phyloP scores from a whole-genome alignment of 768 basidiomycete species.

The Lyophyllum shimeji region DNA sequence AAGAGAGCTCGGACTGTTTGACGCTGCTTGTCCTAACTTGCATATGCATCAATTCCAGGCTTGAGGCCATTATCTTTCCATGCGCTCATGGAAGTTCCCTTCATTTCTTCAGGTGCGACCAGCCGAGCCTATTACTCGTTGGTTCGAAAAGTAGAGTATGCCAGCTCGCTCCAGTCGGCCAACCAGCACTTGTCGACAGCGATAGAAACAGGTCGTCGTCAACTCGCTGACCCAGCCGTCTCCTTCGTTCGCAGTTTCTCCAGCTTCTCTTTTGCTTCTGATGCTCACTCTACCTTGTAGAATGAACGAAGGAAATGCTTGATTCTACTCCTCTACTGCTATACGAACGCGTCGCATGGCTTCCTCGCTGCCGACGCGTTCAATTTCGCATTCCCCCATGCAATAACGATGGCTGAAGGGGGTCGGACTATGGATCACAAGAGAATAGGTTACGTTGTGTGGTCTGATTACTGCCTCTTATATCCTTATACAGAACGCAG shows the following conservation, averaged over 20 bases:
- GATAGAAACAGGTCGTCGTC: constrained; percentile 53
- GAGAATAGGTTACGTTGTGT: constrained; percentile 53
- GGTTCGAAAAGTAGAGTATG: constrained; percentile 70
- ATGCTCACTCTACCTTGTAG: constrained; percentile 35
- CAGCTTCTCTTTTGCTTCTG: constrained; percentile 8
- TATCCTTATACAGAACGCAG: constrained; percentile 35
- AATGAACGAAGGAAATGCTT: constrained; percentile 64
- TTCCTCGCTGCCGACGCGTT: constrained; percentile 44
- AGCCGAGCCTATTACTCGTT: constrained; percentile 75
- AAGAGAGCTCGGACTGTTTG: too few species aligned
- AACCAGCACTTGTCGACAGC: constrained; percentile 63
- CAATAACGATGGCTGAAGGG: constrained; percentile 74
- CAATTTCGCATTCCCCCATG: constrained; percentile 74
- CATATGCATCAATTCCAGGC: background rate
- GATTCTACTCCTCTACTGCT: constrained; percentile 70
- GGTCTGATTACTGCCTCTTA: background rate
- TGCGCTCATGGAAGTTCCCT: constrained; percentile 67
- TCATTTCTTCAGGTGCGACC: constrained; percentile 74
- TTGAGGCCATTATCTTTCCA: too few species aligned
- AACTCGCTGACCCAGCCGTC: constrained; percentile 48
- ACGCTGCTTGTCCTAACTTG: constrained; percentile 1
- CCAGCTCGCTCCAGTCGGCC: constrained; percentile 52
- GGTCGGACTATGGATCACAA: constrained; percentile 61
- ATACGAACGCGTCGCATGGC: constrained; percentile 46
- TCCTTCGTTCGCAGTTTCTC: constrained; percentile 48